Evolutionary conservation across 805 yeast genomes (phyloP).

Genomic region (Wickerhamomyces bovis): DNA sequence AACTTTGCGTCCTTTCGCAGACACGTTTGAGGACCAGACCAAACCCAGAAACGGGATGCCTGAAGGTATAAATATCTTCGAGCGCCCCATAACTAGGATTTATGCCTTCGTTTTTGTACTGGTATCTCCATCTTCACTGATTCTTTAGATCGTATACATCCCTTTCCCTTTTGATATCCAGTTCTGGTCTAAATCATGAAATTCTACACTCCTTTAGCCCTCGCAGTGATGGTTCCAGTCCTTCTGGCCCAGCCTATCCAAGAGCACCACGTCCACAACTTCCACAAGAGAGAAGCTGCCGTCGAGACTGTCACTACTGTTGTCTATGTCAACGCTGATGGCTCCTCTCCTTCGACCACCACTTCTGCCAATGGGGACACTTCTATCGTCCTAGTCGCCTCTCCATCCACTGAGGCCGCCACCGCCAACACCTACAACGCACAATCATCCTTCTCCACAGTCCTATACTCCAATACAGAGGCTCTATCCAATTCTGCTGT

Average conservation of each 20-base stretch:
- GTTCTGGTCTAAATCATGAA: slow-evolving; percentile 6
- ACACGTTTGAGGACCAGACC: neutral
- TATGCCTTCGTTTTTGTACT: too few relatives aligned
- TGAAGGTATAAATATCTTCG: neutral
- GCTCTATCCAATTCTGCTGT: slow-evolving; percentile 1
- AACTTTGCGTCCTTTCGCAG: neutral
- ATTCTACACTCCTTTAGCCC: slow-evolving; percentile 7
- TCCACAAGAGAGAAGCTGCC: slow-evolving; percentile 40
- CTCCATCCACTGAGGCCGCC: slow-evolving; percentile 4
- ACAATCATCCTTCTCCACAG: neutral
- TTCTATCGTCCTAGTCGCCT: slow-evolving; percentile 3
- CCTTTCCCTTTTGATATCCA: neutral
- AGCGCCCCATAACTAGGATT: neutral
- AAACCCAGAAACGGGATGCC: neutral
- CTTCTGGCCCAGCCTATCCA: slow-evolving; percentile 25
- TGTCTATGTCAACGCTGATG: slow-evolving; percentile 10
- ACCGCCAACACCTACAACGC: neutral
- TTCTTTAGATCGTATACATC: neutral
- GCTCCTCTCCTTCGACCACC: slow-evolving; percentile 14
- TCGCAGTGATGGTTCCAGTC: neutral
- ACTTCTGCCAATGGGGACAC: slow-evolving; percentile 5
- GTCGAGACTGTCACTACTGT: slow-evolving; percentile 31
- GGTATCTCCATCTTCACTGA: neutral
- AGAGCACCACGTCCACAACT: slow-evolving; percentile 42
- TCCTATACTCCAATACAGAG: neutral